These are phyloP conservation scores for Kluyveromyces wickerhamii DNA, from an alignment of 805 yeast species.

Conservation along the genomic window DNA sequence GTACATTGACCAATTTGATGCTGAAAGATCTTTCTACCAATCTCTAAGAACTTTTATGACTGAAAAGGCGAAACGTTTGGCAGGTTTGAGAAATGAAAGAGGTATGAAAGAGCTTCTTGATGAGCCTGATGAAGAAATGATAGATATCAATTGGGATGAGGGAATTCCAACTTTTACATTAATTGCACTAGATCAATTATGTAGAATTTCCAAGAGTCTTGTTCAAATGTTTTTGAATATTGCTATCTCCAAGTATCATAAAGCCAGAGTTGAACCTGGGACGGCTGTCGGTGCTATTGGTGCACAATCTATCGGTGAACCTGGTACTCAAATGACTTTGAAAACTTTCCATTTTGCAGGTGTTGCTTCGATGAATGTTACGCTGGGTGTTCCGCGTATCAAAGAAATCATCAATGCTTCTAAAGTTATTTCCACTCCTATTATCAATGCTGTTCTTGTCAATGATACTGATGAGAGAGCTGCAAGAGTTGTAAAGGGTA, in stretches of 20 bases:
- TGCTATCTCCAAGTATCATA: slow-evolving; percentile 72
- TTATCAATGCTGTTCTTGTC: slow-evolving; percentile 87
- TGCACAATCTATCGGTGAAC: slow-evolving; percentile 98
- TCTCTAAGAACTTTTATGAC: slow-evolving; percentile 61
- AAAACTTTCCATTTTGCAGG: slow-evolving; percentile 99
- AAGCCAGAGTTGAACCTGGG: slow-evolving; percentile 96
- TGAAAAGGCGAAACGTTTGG: slow-evolving; percentile 50
- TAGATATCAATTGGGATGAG: slow-evolving; percentile 35
- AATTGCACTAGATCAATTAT: slow-evolving; percentile 52
- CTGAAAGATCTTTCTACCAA: slow-evolving; percentile 75
- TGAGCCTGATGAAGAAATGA: slow-evolving; percentile 38
- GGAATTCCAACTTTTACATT: slow-evolving; percentile 30
- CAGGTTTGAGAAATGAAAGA: slow-evolving; percentile 46
- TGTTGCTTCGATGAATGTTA: slow-evolving; percentile 98
- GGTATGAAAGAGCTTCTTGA: slow-evolving; percentile 41
- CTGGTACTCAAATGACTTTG: slow-evolving; percentile 98
- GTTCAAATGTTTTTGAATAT: slow-evolving; percentile 61
- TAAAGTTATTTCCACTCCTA: slow-evolving; percentile 90
- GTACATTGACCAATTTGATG: slow-evolving; percentile 75
- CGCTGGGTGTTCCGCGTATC: slow-evolving; percentile 98
- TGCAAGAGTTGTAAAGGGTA: slow-evolving; percentile 96
- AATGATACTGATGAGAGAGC: slow-evolving; percentile 94
- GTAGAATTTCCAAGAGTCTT: slow-evolving; percentile 54
- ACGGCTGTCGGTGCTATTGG: slow-evolving; percentile 99
- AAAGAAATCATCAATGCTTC: slow-evolving; percentile 98